Evolutionary conservation across 257 asterid species (phyloP).

Genomic region (Nicotiana otophora): DNA sequence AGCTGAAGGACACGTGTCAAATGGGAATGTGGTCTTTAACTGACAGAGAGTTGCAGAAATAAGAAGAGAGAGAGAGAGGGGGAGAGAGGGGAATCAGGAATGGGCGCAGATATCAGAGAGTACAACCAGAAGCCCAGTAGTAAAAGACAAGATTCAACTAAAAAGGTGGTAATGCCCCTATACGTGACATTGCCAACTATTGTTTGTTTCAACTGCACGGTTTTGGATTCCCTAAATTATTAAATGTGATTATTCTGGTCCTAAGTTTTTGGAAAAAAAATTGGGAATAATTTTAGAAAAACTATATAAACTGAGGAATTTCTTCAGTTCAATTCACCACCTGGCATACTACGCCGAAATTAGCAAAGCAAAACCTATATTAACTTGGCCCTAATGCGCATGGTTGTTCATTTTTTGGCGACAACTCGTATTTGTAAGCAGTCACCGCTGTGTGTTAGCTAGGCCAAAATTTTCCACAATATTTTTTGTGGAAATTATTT

Average conservation of each 20-base stretch:
- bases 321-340: too few species aligned
- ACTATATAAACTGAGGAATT: background rate
- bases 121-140: background rate
- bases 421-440: too few species aligned
- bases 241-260: background rate
- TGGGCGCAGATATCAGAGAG: slow-evolving; percentile 4
- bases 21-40: background rate
- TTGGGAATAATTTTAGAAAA: background rate
- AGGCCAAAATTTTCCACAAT: too few species aligned
- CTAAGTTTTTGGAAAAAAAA: background rate
- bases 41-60: slow-evolving; percentile 8
- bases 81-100: background rate
- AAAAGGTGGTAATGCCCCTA: background rate
- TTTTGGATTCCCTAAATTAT: background rate
- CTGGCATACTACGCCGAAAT: too few species aligned
- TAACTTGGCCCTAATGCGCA: too few species aligned
- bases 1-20: background rate
- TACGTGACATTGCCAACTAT: background rate
- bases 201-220: background rate
- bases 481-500: too few species aligned
- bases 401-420: too few species aligned
- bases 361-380: too few species aligned
- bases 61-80: background rate
- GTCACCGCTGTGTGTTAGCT: too few species aligned
- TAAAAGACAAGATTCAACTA: slow-evolving; percentile 11